Base-by-base conservation (phyloP, 495 filamentous ascomycete genomes). In the Cercophora newfieldiana region DNA sequence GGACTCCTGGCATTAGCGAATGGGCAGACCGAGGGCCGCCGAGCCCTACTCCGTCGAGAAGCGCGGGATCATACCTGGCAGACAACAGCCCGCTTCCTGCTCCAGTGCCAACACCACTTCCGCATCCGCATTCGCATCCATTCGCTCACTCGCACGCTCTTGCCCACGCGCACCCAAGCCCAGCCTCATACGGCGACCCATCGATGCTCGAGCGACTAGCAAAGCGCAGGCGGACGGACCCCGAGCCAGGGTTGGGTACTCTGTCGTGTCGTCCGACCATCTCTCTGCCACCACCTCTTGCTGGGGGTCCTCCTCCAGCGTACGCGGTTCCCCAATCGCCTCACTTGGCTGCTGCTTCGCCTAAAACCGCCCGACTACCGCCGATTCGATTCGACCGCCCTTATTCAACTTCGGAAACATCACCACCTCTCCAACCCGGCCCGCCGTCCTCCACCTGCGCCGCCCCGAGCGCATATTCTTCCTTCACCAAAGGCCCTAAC, bases 1-100 rank as follows among this genome's bases (percentile, higher is more conserved):
- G 83, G 66, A 83, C 85, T 8, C 80, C 85, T 1, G 80, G 82
- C 19, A 79, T 81, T 61, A 79, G 78, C 61, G 79, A 85, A 22
- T 74, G 80, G 33, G 82, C 78, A 6, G 80, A 81, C 29, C 78
- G 80, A 51, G 80, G 75, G 1, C 82, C 82, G 30, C 77, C 80
- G 26, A 86, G 81, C 64, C 84, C 83, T 26, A 63, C 68, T 0
- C 60, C 67, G 30, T 74, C 72, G 31, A 75, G 73, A 56, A 75
- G 71, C 58, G 72, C 58, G 5, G 75, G 67, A 18, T 74, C 73
- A 31, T 78, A 67, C 49, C 61, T 74, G 28, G 44, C 66, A 12
- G 80, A 78, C 22, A 73, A 73, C 59, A 78, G 71, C 37, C 68
- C 77, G 2, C 65, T 70, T 16, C 54, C 66, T 3, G 66, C 66